Conservation (phyloP, 2,329 filamentous ascomycete genomes). For the Nothophoma quercina region DNA sequence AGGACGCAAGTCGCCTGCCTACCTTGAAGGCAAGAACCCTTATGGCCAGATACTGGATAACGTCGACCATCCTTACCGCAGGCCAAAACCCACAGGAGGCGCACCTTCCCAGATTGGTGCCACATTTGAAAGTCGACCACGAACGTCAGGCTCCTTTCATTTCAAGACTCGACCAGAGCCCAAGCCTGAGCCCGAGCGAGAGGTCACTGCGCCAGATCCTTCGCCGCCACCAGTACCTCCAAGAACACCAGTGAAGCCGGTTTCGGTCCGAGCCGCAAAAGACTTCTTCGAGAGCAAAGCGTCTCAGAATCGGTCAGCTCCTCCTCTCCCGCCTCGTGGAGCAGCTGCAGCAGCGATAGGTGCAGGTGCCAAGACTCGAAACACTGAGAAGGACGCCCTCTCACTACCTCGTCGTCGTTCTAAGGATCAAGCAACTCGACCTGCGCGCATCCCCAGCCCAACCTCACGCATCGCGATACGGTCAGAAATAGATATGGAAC, state of each 20-base stretch:
- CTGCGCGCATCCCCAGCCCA: slow-evolving; percentile 6
- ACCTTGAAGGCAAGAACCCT: slow-evolving; percentile 43
- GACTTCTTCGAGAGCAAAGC: slow-evolving; percentile 41
- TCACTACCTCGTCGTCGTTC: not conserved
- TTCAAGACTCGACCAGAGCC: slow-evolving; percentile 28
- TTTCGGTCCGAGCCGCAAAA: slow-evolving; percentile 38
- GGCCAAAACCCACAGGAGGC: slow-evolving; percentile 7
- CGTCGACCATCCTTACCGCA: slow-evolving; percentile 31
- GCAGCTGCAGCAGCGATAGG: slow-evolving; percentile 12
- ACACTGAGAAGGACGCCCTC: slow-evolving; percentile 3
- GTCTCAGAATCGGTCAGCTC: slow-evolving; percentile 19
- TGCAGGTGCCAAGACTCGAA: slow-evolving; percentile 1
- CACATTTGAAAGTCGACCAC: slow-evolving; percentile 26
- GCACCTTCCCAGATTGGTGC: slow-evolving; percentile 34
- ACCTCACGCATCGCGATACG: not conserved
- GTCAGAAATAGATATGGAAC: slow-evolving; percentile 3
- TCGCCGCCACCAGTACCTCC: slow-evolving; percentile 6
- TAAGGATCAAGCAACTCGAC: slow-evolving; percentile 3
- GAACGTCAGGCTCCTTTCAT: slow-evolving; percentile 25
- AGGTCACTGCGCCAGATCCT: slow-evolving; percentile 9
- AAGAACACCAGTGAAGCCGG: slow-evolving; percentile 21
- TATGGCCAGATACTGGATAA: slow-evolving; percentile 41
- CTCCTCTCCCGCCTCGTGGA: slow-evolving; percentile 21
- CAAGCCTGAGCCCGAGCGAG: slow-evolving; percentile 18
- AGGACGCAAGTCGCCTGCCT: slow-evolving; percentile 34